Conservation (phyloP, 2,329 filamentous ascomycete species). For the Botrytis squamosa region DNA sequence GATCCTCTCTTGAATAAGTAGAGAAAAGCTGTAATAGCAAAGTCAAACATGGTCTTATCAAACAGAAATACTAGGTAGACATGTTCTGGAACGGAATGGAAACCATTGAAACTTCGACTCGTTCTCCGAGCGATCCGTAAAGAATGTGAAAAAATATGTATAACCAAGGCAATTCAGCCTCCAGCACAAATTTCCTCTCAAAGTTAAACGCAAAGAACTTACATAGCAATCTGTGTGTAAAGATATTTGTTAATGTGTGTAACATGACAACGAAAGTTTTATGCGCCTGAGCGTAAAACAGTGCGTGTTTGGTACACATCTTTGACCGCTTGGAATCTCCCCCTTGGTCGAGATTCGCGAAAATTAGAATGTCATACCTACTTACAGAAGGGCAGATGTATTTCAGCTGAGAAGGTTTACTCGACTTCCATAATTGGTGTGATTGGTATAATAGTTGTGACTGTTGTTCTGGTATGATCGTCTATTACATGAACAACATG, state of each 20-base stretch:
- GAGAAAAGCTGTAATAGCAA: not conserved
- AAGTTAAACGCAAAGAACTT: not conserved
- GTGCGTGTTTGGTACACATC: not conserved
- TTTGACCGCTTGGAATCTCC: not conserved
- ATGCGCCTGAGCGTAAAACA: not conserved
- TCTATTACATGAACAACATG: not conserved
- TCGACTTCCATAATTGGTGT: not conserved
- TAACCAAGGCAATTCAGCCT: not conserved
- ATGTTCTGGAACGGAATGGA: not conserved
- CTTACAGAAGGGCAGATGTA: not conserved
- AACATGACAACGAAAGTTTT: not conserved
- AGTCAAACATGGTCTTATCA: not conserved
- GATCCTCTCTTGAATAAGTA: not conserved
- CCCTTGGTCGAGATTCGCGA: not conserved
- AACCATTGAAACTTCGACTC: slow-evolving; percentile 6
- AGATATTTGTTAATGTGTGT: no score
- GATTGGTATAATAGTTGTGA: no score
- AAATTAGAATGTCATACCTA: not conserved
- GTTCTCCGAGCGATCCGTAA: not conserved
- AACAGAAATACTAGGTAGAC: not conserved
- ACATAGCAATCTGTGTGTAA: not conserved
- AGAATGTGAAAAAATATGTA: no score
- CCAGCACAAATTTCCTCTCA: not conserved
- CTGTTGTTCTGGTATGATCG: not conserved
- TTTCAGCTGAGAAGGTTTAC: not conserved